Base-by-base conservation (phyloP, 2,329 filamentous ascomycete species). In the Aspergillus transmontanensis region DNA sequence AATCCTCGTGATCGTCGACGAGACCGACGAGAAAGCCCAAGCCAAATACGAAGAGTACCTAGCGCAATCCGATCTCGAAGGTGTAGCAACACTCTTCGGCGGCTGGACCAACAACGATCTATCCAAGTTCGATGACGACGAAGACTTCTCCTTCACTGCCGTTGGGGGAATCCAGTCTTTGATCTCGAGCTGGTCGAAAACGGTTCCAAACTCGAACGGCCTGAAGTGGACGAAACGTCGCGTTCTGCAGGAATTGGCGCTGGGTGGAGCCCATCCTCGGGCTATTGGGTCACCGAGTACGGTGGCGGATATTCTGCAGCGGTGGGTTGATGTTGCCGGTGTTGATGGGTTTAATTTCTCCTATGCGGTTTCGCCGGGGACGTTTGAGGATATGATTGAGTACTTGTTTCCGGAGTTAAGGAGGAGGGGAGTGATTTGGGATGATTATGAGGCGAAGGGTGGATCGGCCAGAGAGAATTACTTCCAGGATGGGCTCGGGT, bases 101-200 rank as follows among this genome's bases (percentile, higher is more conserved):
- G 79, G 79, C 16, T 82, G 79, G 79, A 74, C 75, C 2, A 79
- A 76, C 75, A 11, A 74, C 68, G 36, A 70, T 68, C 11, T 81
- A 66, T 43, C 75, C 72, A 59, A 72, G 0, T 81, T 77, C 59
- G 70, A 72, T 0, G 80, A 82, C 48, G 80, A 83, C 51, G 77
- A 81, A 28, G 79, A 82, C 60, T 80, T 83, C 60, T 71, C 76
- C 2, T 81, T 82, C 62, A 71, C 72, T 6, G 74, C 73, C 2
- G 73, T 75, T 0, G 75, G 77, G 0, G 78, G 76, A 2, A 78
- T 83, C 6, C 77, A 79, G 16, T 78, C 75, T 21, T 73, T 81
- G 71, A 78, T 81, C 19, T 76, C 72, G 32, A 71, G 74, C 26
- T 81, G 79, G 79, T 76, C 78, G 0, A 74, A 72, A 9, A 80